Conservation (phyloP, 2,329 filamentous ascomycete species). For the Capronia americana region DNA sequence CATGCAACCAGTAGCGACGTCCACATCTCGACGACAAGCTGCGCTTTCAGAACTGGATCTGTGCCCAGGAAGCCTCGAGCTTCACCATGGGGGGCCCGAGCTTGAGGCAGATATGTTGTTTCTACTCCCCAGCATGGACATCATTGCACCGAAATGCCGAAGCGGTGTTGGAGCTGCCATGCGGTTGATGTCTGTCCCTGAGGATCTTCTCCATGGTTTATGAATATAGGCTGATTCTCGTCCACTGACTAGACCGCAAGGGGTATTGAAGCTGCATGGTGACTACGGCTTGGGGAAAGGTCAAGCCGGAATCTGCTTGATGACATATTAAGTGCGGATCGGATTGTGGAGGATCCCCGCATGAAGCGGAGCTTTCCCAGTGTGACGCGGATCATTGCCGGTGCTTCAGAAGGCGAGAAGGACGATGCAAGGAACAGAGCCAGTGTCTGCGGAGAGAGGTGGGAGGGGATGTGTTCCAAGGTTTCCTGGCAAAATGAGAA, state of each 20-base stretch:
- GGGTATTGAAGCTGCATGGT: slow-evolving; percentile 4
- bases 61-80: neutral
- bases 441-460: neutral
- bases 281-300: neutral
- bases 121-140: slow-evolving; percentile 9
- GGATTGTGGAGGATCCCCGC: slow-evolving; percentile 11
- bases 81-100: neutral
- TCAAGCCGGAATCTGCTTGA: neutral
- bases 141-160: slow-evolving; percentile 8
- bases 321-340: neutral
- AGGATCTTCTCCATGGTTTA: neutral
- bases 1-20: neutral
- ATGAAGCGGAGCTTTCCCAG: neutral
- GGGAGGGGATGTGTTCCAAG: neutral
- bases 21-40: slow-evolving; percentile 5
- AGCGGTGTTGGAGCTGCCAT: neutral
- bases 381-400: neutral
- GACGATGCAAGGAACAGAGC: slow-evolving; percentile 8
- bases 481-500: neutral
- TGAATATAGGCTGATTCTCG: slow-evolving; percentile 13
- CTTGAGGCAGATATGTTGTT: neutral
- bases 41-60: neutral
- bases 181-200: neutral
- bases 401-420: slow-evolving; percentile 7
- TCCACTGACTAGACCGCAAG: neutral